These are phyloP conservation scores for Sporobolus alterniflorus DNA, from an alignment of 202 grass and related monocot species.

Conservation along the genomic window DNA sequence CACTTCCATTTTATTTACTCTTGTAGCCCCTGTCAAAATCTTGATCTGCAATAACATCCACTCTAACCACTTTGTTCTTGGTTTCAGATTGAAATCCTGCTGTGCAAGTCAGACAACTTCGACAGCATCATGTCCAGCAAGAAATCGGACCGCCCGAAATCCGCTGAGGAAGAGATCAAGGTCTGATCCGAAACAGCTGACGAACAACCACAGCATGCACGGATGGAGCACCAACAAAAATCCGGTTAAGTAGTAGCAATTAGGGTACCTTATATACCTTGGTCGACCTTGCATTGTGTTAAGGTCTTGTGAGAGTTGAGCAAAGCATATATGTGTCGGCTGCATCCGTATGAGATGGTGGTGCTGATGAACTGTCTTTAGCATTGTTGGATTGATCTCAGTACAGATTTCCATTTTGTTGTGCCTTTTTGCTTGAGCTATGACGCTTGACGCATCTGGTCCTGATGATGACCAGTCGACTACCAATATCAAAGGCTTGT, in stretches of 20 bases:
- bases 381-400: not conserved
- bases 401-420: not conserved
- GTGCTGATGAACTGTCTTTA: slow-evolving; percentile 28
- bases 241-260: slow-evolving; percentile 25
- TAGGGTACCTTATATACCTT: slow-evolving; percentile 32
- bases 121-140: slow-evolving; percentile 61
- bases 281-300: slow-evolving; percentile 21
- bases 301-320: slow-evolving; percentile 11
- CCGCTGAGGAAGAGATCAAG: slow-evolving; percentile 52
- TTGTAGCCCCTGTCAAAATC: too few species aligned
- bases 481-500: too few species aligned
- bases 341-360: slow-evolving; percentile 31
- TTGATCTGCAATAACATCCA: not conserved
- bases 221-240: not conserved
- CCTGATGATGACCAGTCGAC: too few species aligned
- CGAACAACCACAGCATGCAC: not conserved
- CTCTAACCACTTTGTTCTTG: not conserved
- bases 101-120: slow-evolving; percentile 82
- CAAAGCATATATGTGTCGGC: slow-evolving; percentile 8
- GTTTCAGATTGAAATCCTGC: slow-evolving; percentile 87
- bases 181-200: slow-evolving; percentile 42
- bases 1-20: not conserved
- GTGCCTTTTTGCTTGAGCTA: slow-evolving; percentile 18
- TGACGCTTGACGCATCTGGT: not conserved
- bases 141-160: slow-evolving; percentile 60